Percentiles rank a stretch among this genome's conserved stretches.
phyloP scores from a whole-genome alignment of 495 filamentous ascomycete species.

The Penicillium bovifimosum region DNA sequence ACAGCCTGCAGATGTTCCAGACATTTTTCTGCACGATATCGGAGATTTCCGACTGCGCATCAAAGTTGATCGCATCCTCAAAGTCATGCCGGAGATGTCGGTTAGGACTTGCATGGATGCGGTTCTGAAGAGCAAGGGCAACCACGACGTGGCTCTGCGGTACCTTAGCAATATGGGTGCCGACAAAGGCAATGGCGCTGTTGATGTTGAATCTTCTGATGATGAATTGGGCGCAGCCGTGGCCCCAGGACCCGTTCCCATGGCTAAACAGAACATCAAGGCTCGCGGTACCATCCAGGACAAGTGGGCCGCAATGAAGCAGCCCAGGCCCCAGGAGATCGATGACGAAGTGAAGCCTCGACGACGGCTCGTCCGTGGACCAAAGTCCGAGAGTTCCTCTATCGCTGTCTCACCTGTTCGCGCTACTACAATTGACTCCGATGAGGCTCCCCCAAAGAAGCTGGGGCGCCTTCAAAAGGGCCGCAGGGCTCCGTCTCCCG shows the following conservation, averaged over 20 bases:
- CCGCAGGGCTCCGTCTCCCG: slow-evolving; percentile 43
- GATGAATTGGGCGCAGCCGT: slow-evolving; percentile 33
- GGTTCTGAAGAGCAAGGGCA: slow-evolving; percentile 46
- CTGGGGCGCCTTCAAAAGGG: slow-evolving; percentile 53
- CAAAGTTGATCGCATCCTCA: slow-evolving; percentile 53
- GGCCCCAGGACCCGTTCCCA: slow-evolving; percentile 6
- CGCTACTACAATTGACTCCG: slow-evolving; percentile 19
- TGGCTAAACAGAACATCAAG: slow-evolving; percentile 57
- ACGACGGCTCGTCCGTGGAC: slow-evolving; percentile 39
- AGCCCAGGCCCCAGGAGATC: slow-evolving; percentile 14
- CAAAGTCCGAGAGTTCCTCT: slow-evolving; percentile 27
- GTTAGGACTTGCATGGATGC: slow-evolving; percentile 49
- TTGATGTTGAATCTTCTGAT: slow-evolving; percentile 30
- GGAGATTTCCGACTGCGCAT: slow-evolving; percentile 44
- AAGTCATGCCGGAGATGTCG: slow-evolving; percentile 46
- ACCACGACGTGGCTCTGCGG: slow-evolving; percentile 55
- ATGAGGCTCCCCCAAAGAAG: slow-evolving; percentile 34
- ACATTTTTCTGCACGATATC: slow-evolving; percentile 50
- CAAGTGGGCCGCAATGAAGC: slow-evolving; percentile 51
- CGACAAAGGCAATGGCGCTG: slow-evolving; percentile 1
- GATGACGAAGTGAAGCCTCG: slow-evolving; percentile 30
- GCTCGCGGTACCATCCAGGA: slow-evolving; percentile 54
- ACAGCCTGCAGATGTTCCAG: slow-evolving; percentile 32
- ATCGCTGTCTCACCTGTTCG: slow-evolving; percentile 4
- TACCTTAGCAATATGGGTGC: slow-evolving; percentile 32